phyloP scores from a whole-genome alignment of 2,329 filamentous ascomycete species.

The Aureobasidium sp. region DNA sequence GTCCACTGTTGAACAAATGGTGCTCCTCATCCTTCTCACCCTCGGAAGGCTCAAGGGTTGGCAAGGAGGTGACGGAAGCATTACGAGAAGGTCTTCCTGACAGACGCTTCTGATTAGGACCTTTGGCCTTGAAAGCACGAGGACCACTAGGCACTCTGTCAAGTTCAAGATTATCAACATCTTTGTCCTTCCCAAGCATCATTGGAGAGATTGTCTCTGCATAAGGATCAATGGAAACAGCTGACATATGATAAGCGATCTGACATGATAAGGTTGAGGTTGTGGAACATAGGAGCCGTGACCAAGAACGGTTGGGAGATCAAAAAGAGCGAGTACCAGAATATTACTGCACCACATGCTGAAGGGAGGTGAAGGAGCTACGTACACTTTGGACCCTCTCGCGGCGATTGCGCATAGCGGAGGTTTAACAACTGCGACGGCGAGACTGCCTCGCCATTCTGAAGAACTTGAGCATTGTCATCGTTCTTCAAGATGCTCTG shows the following conservation, averaged over 20 bases:
- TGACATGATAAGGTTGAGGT: not conserved
- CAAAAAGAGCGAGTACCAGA: no score
- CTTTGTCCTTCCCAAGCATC: conserved; percentile 39
- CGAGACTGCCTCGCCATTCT: not conserved
- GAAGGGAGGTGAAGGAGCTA: not conserved
- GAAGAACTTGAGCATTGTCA: not conserved
- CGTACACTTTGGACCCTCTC: conserved; percentile 10
- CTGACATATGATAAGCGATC: conserved; percentile 24
- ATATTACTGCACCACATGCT: not conserved
- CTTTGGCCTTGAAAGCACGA: conserved; percentile 31
- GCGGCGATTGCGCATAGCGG: not conserved
- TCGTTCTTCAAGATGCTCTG: conserved; percentile 15
- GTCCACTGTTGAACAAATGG: conserved; percentile 27
- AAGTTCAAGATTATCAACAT: conserved; percentile 36
- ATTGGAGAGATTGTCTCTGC: conserved; percentile 41
- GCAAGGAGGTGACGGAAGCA: conserved; percentile 18
- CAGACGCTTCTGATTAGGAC: conserved; percentile 33
- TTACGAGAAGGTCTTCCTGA: conserved; percentile 34
- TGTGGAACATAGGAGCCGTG: not conserved
- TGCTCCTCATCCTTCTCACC: conserved; percentile 24
- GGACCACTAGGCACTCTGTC: conserved; percentile 26
- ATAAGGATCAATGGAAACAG: conserved; percentile 39
- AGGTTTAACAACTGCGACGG: conserved; percentile 7
- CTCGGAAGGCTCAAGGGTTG: conserved; percentile 20
- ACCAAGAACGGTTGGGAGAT: not conserved